Evolutionary conservation across 768 basidiomycete species (phyloP).

Genomic region (Hygrocybe coccinea): DNA sequence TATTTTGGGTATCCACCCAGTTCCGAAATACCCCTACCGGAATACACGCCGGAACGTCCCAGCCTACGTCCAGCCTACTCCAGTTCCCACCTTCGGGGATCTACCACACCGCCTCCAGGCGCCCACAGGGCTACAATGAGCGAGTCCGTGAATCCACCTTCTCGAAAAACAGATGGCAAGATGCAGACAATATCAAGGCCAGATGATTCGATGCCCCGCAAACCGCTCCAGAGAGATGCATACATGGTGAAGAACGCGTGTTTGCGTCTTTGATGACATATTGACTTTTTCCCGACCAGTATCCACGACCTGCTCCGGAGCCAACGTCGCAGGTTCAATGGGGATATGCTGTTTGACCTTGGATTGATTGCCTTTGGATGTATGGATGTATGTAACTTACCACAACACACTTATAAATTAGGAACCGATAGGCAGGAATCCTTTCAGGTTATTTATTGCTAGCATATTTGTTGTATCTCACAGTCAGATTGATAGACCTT

Average conservation of each 20-base stretch:
- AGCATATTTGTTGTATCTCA: too few species aligned
- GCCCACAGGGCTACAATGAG: conserved; percentile 24
- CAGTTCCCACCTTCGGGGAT: conserved; percentile 16
- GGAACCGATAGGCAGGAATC: too few species aligned
- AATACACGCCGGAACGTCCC: neutral
- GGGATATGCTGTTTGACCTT: conserved; percentile 40
- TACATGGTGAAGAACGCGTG: neutral
- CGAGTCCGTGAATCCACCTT: conserved; percentile 5
- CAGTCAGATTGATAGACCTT: too few species aligned
- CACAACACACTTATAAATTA: neutral
- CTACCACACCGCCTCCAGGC: conserved; percentile 3
- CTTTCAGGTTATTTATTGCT: too few species aligned
- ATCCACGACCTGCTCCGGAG: conserved; percentile 5
- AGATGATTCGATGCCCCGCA: neutral
- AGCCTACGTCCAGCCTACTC: conserved; percentile 22
- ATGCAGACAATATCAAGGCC: neutral
- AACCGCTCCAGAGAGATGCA: neutral
- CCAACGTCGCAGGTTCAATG: conserved; percentile 29
- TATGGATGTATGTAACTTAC: neutral
- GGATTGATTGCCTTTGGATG: conserved; percentile 1
- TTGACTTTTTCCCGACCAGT: neutral
- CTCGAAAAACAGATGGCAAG: neutral
- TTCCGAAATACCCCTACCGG: conserved; percentile 10
- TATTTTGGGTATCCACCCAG: conserved; percentile 8
- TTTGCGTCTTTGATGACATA: neutral